These are phyloP conservation scores for Vitis riparia DNA, from an alignment of 164 flowering plant genomes.

Conservation along the genomic window DNA sequence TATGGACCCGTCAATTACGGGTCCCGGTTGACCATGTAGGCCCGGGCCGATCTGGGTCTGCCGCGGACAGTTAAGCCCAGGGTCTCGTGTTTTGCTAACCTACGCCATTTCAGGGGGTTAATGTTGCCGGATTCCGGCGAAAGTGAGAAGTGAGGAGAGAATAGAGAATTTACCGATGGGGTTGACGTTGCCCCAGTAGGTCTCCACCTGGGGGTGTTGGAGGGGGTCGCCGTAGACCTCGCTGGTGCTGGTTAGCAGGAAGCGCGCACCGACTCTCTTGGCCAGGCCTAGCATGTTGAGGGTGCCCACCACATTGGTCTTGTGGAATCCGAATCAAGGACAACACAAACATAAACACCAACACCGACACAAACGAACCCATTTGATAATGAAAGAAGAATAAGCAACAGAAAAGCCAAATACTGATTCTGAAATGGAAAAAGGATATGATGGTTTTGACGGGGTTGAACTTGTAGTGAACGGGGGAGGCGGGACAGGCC, in stretches of 20 bases:
- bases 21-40: conserved; percentile 1
- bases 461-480: conserved; percentile 93
- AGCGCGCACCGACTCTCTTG: conserved; percentile 91
- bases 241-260: conserved; percentile 94
- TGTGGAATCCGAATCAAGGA: conserved; percentile 52
- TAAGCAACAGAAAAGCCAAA: neutral
- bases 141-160: neutral
- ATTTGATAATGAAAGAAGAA: neutral
- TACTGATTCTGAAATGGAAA: neutral
- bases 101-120: neutral
- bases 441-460: conserved; percentile 96
- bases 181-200: conserved; percentile 99
- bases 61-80: too few relatives aligned
- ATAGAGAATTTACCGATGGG: conserved; percentile 69
- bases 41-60: neutral
- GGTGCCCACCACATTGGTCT: conserved; percentile 98
- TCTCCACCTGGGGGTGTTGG: conserved; percentile 91
- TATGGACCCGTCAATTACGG: conserved; percentile 14
- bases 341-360: neutral
- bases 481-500: conserved; percentile 93
- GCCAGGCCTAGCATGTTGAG: conserved; percentile 96
- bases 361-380: neutral
- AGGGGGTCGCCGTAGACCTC: conserved; percentile 99
- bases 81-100: conserved; percentile 5
- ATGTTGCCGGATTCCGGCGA: neutral